Percentiles rank a stretch among this genome's conserved stretches.
Conservation (phyloP, 2,329 filamentous ascomycete genomes). For the Aspergillus sp. region DNA sequence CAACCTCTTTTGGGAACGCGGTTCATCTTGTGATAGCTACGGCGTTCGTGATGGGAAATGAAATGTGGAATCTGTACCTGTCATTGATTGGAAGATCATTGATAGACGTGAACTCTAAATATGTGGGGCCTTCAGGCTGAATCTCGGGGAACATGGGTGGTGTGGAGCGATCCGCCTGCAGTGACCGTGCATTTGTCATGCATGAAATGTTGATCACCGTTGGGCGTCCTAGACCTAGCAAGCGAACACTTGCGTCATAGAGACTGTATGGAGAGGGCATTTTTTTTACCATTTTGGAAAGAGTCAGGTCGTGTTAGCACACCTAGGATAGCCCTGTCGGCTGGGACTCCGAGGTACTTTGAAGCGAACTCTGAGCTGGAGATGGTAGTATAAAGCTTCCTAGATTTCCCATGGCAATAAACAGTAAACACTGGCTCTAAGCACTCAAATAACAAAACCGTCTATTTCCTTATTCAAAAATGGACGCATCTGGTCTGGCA, state of each 20-base stretch:
- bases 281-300: not conserved
- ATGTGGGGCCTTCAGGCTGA: not conserved
- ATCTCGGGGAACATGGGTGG: not conserved
- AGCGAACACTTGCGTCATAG: not conserved
- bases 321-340: not conserved
- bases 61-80: too few relatives aligned
- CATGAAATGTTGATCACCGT: not conserved
- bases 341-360: not conserved
- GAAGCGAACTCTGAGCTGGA: not conserved
- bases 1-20: too few relatives aligned
- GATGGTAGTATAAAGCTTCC: not conserved
- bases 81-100: not conserved
- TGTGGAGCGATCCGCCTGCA: not conserved
- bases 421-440: too few relatives aligned
- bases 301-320: not conserved
- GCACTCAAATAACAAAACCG: not conserved
- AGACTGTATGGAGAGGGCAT: too few relatives aligned
- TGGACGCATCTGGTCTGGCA: not conserved
- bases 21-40: too few relatives aligned
- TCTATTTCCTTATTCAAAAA: not conserved
- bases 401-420: not conserved
- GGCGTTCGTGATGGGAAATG: too few relatives aligned
- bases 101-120: not conserved
- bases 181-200: not conserved
- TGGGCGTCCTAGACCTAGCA: not conserved